Evolutionary conservation across 1,284 basidiomycete genomes (phyloP).

Genomic region (Ganoderma leucocontextum): DNA sequence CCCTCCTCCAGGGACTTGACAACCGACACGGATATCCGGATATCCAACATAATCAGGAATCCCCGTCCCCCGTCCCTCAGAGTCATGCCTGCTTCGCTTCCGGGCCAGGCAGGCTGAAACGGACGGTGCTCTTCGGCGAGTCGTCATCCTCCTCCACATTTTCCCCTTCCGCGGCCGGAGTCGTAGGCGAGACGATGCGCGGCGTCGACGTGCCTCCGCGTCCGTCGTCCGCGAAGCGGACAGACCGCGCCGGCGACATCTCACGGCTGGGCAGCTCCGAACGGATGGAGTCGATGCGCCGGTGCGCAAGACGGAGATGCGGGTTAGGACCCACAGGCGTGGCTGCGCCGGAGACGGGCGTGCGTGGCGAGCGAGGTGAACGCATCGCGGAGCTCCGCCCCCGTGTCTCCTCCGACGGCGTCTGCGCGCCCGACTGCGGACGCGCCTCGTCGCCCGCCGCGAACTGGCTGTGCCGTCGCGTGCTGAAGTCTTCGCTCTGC

Average conservation of each 20-base stretch:
- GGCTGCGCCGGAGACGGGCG: constrained; percentile 25
- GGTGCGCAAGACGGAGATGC: constrained; percentile 27
- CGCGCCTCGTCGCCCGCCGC: constrained; percentile 7
- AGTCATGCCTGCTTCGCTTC: not conserved
- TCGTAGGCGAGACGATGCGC: constrained; percentile 33
- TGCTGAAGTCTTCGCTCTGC: constrained; percentile 31
- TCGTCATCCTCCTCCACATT: constrained; percentile 29
- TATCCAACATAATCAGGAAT: not conserved
- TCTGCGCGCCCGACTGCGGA: constrained; percentile 27
- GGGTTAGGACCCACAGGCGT: constrained; percentile 25
- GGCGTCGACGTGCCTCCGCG: constrained; percentile 35
- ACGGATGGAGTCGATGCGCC: constrained; percentile 47
- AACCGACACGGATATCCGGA: not conserved
- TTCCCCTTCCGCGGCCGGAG: constrained; percentile 24
- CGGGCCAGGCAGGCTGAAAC: constrained; percentile 37
- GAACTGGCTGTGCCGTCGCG: not conserved
- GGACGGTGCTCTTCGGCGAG: constrained; percentile 37
- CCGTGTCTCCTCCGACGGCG: constrained; percentile 28
- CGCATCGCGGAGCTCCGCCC: constrained; percentile 30
- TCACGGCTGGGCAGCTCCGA: constrained; percentile 45
- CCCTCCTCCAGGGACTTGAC: not conserved
- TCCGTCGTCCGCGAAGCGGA: constrained; percentile 54
- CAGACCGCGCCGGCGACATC: constrained; percentile 57
- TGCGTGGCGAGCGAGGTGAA: constrained; percentile 16
- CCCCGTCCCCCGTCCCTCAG: not conserved